phyloP scores from a whole-genome alignment of 768 basidiomycete species.

The Pleurotus pulmonarius region DNA sequence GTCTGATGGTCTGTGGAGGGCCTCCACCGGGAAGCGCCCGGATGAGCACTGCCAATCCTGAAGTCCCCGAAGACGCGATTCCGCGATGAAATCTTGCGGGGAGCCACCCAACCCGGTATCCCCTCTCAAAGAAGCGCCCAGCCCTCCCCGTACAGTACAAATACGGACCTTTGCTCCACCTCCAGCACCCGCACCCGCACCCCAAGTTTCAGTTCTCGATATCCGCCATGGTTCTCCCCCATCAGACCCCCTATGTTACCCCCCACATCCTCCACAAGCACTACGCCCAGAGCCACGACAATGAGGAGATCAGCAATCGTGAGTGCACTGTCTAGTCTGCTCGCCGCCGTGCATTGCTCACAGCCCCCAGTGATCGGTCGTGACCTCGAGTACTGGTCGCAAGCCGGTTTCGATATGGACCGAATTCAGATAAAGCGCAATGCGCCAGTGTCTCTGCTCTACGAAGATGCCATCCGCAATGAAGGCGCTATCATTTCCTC shows the following conservation, averaged over 20 bases:
- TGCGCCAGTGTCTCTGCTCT: slow-evolving; percentile 83
- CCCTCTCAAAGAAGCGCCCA: neutral
- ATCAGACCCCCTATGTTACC: slow-evolving; percentile 81
- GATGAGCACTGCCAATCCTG: too few species aligned
- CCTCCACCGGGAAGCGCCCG: too few species aligned
- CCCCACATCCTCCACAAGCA: slow-evolving; percentile 87
- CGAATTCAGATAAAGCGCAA: slow-evolving; percentile 95
- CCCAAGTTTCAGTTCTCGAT: neutral
- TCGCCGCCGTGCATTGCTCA: neutral
- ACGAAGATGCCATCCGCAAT: slow-evolving; percentile 97
- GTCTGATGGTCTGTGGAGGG: too few species aligned
- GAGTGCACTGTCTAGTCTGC: neutral
- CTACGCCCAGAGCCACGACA: slow-evolving; percentile 74
- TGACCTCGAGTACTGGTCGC: slow-evolving; percentile 96
- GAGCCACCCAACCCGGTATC: neutral
- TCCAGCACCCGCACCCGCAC: slow-evolving; percentile 15
- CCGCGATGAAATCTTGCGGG: too few species aligned
- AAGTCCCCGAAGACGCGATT: too few species aligned
- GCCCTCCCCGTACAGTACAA: neutral
- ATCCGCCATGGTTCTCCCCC: slow-evolving; percentile 59
- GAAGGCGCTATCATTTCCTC: slow-evolving; percentile 98
- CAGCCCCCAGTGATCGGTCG: slow-evolving; percentile 71
- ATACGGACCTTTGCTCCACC: slow-evolving; percentile 12
- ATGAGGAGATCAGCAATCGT: slow-evolving; percentile 47
- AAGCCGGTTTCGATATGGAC: slow-evolving; percentile 99